Conservation (phyloP, 345 rosid genomes). For the Hibiscus mutabilis region DNA sequence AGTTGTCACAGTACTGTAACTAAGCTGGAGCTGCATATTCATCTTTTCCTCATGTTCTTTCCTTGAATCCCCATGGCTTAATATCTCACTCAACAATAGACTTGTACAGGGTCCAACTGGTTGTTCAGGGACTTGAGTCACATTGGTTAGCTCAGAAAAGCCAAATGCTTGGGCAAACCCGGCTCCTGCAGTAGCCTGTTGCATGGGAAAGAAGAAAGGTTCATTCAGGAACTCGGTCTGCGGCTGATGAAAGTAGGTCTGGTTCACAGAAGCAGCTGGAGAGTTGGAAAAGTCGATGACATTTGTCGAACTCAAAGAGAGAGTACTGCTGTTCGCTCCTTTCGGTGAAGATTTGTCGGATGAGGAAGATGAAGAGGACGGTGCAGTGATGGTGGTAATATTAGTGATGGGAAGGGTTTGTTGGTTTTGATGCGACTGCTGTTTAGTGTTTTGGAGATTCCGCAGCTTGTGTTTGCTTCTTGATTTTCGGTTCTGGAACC, state of each 20-base stretch:
- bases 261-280: constrained; percentile 39
- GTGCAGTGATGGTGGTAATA: constrained; percentile 13
- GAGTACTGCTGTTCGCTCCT: constrained; percentile 17
- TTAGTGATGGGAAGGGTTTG: constrained; percentile 8
- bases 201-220: constrained; percentile 44
- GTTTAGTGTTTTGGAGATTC: constrained; percentile 59
- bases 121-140: constrained; percentile 25
- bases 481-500: constrained; percentile 99
- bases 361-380: constrained; percentile 64
- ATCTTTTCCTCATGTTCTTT: constrained; percentile 36
- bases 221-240: constrained; percentile 41
- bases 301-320: constrained; percentile 30
- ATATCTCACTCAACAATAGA: constrained; percentile 46
- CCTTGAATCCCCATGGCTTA: constrained; percentile 31
- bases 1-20: constrained; percentile 18
- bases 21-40: constrained; percentile 35
- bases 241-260: constrained; percentile 33
- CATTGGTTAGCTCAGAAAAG: constrained; percentile 35
- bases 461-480: constrained; percentile 94
- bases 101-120: constrained; percentile 49
- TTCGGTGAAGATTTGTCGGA: constrained; percentile 55
- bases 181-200: constrained; percentile 19
- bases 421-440: constrained; percentile 27
- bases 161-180: constrained; percentile 33
- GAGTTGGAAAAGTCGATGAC: constrained; percentile 21